Conservation (phyloP, 2,329 filamentous ascomycete genomes). For the Pseudogymnoascus sp. region DNA sequence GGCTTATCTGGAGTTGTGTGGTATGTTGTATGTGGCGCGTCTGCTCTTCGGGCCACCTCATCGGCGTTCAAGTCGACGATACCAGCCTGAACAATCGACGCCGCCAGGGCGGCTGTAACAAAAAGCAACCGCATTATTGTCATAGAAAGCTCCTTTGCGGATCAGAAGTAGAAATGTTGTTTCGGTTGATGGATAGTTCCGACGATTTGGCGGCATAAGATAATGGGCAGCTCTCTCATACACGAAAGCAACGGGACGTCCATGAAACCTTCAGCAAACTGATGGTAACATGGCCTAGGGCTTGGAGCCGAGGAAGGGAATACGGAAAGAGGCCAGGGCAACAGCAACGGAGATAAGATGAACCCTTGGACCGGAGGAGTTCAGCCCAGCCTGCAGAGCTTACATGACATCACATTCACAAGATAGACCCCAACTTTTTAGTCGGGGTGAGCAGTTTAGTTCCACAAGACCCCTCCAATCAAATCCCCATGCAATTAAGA, state of each 20-base stretch:
- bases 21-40: constrained; percentile 1
- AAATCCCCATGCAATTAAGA: background rate
- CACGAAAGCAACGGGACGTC: background rate
- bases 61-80: background rate
- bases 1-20: constrained; percentile 11
- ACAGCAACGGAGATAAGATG: background rate
- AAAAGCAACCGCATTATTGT: background rate
- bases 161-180: background rate
- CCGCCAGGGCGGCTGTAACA: background rate
- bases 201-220: background rate
- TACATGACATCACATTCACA: background rate
- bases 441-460: background rate
- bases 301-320: background rate
- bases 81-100: background rate
- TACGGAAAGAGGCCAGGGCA: background rate
- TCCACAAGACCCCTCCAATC: background rate
- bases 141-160: background rate
- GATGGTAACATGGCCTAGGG: background rate
- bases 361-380: background rate
- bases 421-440: background rate
- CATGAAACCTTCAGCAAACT: background rate
- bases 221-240: background rate
- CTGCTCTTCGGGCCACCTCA: background rate
- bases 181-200: background rate
- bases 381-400: background rate